Base-by-base conservation (phyloP, 169 alveolate species). In the Neospora caninum region DNA sequence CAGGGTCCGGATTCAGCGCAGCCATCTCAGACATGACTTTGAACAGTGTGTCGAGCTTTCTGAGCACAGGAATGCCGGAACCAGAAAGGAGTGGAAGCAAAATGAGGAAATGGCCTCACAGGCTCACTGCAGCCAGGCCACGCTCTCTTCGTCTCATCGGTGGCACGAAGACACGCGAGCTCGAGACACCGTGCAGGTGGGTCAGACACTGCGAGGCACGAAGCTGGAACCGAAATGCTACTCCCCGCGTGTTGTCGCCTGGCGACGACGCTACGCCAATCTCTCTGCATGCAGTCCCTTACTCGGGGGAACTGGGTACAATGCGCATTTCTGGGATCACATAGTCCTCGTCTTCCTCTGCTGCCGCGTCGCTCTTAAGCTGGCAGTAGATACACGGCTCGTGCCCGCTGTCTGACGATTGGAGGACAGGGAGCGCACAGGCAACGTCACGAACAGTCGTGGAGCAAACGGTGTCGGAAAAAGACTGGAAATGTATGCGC, bases 1-100 rank as follows among this genome's bases (percentile, higher is more conserved):
- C 95, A 87, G 92, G 93, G 91, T 93, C 95, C 53, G 95, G 95
- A 41, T 93, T 91, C 91, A 93, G 92, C 87, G 95, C 95, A n/a
- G 95, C 95, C 95, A 93, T 93, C 31, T 93, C 95, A 54, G 93
- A 70, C 92, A 93, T 80, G 88, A 80, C 91, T 10, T 73, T 34
- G 80, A 93, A 93, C n/a, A 93, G 53, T 31, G 54, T 64, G 54
- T 88, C 93, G 45, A 93, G 88, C 31, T 67, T 67, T 39, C 95
- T 93, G 93, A 84, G 67, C 64, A 86, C 1, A 29, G 0, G 69
- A 58, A 69, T 31, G 13, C 58, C 58, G 82, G 38, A 69, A 69
- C 4, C 13, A 18, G 38, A 69, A 34, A 69, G 18, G 82, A 34
- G 27, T 7, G 38, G 34, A 69, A 18, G 18, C 82, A 29, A 20